Evolutionary conservation across 2,329 filamentous ascomycete species (phyloP).

Genomic region (Xylaria sp.): DNA sequence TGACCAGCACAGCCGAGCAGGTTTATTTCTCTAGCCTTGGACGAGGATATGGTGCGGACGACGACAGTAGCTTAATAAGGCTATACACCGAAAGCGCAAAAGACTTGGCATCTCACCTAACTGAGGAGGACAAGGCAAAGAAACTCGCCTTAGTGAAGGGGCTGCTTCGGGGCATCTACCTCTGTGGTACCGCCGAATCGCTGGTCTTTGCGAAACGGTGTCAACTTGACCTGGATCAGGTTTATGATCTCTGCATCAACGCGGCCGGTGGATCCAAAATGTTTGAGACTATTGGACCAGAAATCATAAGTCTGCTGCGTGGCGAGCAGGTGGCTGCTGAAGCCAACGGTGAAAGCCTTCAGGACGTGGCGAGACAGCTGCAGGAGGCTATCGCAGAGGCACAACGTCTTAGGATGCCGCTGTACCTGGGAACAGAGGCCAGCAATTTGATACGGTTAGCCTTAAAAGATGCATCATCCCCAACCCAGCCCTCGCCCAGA

Average conservation of each 20-base stretch:
- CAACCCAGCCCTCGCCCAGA: conserved; percentile 39
- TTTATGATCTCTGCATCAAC: conserved; percentile 57
- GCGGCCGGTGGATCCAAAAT: conserved; percentile 57
- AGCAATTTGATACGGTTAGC: conserved; percentile 52
- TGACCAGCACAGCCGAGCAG: conserved; percentile 72
- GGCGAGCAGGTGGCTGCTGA: conserved; percentile 36
- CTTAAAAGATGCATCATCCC: conserved; percentile 36
- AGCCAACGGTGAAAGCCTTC: conserved; percentile 43
- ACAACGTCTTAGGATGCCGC: conserved; percentile 54
- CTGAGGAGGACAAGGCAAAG: conserved; percentile 51
- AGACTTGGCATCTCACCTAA: conserved; percentile 45
- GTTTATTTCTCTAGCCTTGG: conserved; percentile 69
- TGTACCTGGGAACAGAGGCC: conserved; percentile 55
- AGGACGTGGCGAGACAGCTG: conserved; percentile 48
- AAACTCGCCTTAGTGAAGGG: conserved; percentile 53
- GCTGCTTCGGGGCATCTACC: conserved; percentile 57
- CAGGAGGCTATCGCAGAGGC: conserved; percentile 55
- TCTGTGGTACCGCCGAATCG: conserved; percentile 56
- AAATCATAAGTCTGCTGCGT: conserved; percentile 52
- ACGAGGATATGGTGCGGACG: conserved; percentile 62
- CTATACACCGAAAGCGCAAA: conserved; percentile 55
- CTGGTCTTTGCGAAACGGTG: conserved; percentile 56
- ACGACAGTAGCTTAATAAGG: conserved; percentile 57
- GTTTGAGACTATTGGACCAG: conserved; percentile 52
- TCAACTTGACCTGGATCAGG: conserved; percentile 57